Conservation (phyloP, 305 asterid species). For the Caryopteris hybrid region DNA sequence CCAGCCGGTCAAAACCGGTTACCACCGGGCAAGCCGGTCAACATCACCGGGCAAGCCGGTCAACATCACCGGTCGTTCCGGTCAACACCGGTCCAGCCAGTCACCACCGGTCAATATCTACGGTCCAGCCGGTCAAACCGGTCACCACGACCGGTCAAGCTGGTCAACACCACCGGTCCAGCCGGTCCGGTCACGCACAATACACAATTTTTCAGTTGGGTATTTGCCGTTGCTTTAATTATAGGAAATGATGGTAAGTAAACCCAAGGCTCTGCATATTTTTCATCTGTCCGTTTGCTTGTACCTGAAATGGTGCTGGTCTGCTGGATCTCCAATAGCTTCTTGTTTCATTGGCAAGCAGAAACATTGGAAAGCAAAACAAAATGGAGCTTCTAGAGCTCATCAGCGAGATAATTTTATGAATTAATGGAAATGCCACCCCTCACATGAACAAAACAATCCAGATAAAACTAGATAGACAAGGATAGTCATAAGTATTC, state of each 20-base stretch:
- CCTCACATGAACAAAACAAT: too few species aligned
- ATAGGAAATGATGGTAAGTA: constrained; percentile 84
- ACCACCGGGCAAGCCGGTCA: too few species aligned
- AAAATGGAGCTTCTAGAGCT: not conserved
- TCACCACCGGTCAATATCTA: too few species aligned
- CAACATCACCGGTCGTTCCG: too few species aligned
- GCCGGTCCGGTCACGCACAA: constrained; percentile 99
- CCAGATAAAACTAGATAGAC: too few species aligned
- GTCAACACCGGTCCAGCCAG: too few species aligned
- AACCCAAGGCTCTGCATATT: not conserved
- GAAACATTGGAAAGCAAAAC: too few species aligned
- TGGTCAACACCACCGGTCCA: too few species aligned
- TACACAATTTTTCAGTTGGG: constrained; percentile 96
- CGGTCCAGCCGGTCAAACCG: constrained; percentile 99
- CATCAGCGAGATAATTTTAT: not conserved
- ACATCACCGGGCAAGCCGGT: too few species aligned
- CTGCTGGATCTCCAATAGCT: not conserved
- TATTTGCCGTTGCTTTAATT: constrained; percentile 92
- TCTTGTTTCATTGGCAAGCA: not conserved
- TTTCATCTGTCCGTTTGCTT: not conserved
- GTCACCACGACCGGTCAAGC: constrained; percentile 99
- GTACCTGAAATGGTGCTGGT: constrained; percentile 6
- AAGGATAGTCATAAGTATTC: too few species aligned
- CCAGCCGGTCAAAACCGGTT: too few species aligned
- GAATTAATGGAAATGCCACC: not conserved